Percentiles rank a stretch among this genome's conserved stretches.
These are phyloP conservation scores for Sporothrix euskadiensis DNA, from an alignment of 2,329 filamentous ascomycete genomes.

Conservation along the genomic window DNA sequence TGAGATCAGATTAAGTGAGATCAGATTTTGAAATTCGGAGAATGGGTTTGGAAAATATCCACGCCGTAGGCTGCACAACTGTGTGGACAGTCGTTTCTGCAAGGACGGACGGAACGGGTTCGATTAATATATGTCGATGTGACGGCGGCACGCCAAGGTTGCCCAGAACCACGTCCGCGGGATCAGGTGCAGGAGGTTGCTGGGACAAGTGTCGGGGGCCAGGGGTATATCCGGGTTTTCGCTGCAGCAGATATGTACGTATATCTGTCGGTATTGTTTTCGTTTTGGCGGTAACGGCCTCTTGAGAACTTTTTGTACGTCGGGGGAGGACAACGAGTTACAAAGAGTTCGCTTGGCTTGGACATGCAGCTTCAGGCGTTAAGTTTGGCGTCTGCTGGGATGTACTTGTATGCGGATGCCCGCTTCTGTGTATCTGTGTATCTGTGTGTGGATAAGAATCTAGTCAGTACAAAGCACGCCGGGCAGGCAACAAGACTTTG, in stretches of 20 bases:
- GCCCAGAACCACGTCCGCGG: slow-evolving; percentile 20
- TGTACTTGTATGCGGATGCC: neutral
- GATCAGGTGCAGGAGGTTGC: neutral
- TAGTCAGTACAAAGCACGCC: neutral
- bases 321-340: neutral
- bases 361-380: neutral
- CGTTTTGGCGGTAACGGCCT: neutral
- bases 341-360: neutral
- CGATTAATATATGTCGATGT: slow-evolving; percentile 19
- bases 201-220: neutral
- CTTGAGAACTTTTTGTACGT: neutral
- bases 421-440: neutral
- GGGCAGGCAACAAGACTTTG: neutral
- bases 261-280: neutral
- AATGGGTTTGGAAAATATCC: neutral
- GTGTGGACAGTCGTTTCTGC: neutral
- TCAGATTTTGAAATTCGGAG: neutral
- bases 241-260: neutral
- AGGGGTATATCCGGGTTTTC: neutral
- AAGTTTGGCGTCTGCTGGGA: neutral
- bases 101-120: neutral
- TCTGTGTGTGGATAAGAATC: too few species aligned
- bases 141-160: neutral
- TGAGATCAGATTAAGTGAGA: neutral
- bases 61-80: neutral